phyloP scores from a whole-genome alignment of 1,284 basidiomycete genomes.

The Jaminaea rosea region DNA sequence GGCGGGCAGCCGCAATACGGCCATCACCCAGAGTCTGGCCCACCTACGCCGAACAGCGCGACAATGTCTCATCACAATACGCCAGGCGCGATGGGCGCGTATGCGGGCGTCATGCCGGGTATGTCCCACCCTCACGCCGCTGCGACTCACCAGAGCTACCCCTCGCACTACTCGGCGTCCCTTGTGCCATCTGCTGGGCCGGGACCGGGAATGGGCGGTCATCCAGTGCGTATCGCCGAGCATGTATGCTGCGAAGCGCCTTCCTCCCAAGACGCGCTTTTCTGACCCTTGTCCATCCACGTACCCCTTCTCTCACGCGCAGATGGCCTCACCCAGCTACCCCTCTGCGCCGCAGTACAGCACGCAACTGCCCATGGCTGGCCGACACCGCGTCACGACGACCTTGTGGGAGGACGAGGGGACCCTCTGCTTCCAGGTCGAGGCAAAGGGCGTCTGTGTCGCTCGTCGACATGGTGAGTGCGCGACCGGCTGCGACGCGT shows the following conservation, averaged over 20 bases:
- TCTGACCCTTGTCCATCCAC: neutral
- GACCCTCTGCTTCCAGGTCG: constrained; percentile 46
- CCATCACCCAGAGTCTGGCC: neutral
- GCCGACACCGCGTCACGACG: constrained; percentile 44
- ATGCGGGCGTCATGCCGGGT: neutral
- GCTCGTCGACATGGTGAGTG: constrained; percentile 34
- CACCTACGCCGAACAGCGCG: neutral
- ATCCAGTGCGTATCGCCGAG: neutral
- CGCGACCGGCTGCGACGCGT: too few relatives aligned
- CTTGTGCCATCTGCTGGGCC: neutral
- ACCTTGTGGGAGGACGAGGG: constrained; percentile 47
- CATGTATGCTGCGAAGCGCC: neutral
- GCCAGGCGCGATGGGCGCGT: neutral
- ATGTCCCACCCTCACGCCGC: neutral
- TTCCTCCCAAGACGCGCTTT: neutral
- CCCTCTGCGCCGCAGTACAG: constrained; percentile 36
- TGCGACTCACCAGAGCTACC: neutral
- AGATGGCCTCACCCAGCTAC: constrained; percentile 26
- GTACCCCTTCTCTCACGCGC: neutral
- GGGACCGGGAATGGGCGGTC: neutral
- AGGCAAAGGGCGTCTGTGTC: constrained; percentile 43
- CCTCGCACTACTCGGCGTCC: neutral
- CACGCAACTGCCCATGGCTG: constrained; percentile 37
- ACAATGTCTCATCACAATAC: neutral
- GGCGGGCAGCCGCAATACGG: neutral